Conservation (phyloP, 2,329 filamentous ascomycete genomes). For the Talaromyces sp. region DNA sequence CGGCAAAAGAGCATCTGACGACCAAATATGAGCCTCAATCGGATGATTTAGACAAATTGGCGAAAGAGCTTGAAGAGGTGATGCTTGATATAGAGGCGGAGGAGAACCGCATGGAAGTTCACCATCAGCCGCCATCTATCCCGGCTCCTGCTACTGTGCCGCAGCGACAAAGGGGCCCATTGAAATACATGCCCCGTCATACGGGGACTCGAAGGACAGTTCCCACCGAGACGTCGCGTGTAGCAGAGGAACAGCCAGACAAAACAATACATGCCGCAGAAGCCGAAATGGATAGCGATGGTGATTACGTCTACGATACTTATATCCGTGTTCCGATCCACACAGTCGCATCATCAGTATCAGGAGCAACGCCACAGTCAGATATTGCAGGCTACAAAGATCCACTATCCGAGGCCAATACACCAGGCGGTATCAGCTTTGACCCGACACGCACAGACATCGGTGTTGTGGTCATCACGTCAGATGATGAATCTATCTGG, state of each 20-base stretch:
- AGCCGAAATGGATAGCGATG: slow-evolving; percentile 38
- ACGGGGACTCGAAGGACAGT: slow-evolving; percentile 25
- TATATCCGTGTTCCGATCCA: slow-evolving; percentile 52
- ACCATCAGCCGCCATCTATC: slow-evolving; percentile 14
- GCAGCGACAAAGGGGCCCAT: slow-evolving; percentile 26
- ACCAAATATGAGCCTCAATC: slow-evolving; percentile 32
- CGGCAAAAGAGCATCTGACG: slow-evolving; percentile 34
- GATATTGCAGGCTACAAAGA: slow-evolving; percentile 27
- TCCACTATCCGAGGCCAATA: slow-evolving; percentile 29
- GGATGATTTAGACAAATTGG: slow-evolving; percentile 41
- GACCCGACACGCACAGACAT: slow-evolving; percentile 34
- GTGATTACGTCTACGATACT: slow-evolving; percentile 60
- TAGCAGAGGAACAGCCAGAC: slow-evolving; percentile 24
- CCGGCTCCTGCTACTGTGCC: slow-evolving; percentile 17
- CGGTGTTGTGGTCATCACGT: slow-evolving; percentile 42
- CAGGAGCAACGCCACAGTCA: not conserved
- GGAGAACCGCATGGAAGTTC: slow-evolving; percentile 23
- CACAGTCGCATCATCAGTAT: slow-evolving; percentile 23
- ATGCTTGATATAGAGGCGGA: slow-evolving; percentile 41
- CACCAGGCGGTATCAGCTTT: slow-evolving; percentile 26
- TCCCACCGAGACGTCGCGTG: not conserved
- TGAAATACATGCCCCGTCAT: slow-evolving; percentile 36
- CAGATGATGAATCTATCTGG: slow-evolving; percentile 53
- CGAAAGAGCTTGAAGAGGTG: slow-evolving; percentile 40
- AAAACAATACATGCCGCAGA: not conserved